Evolutionary conservation across 768 basidiomycete genomes (phyloP).

Genomic region (Trichaptum fuscoviolaceum): DNA sequence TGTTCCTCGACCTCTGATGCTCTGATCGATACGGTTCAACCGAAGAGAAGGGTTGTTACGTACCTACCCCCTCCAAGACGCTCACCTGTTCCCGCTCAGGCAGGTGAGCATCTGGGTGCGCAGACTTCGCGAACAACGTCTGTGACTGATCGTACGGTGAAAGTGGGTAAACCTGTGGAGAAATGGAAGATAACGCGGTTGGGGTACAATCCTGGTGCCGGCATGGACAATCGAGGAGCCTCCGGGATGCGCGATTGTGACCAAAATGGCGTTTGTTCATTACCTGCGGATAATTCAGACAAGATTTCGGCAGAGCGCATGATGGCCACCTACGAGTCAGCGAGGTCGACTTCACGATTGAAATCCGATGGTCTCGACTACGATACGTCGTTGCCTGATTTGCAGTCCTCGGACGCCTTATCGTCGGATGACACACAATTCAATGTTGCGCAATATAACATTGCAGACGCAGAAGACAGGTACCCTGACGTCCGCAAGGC

Average conservation of each 20-base stretch:
- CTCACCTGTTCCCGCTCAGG: not conserved
- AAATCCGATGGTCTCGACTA: not conserved
- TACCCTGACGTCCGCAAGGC: constrained; percentile 5
- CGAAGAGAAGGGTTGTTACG: not conserved
- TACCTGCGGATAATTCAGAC: not conserved
- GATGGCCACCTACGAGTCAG: not conserved
- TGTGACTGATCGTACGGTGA: not conserved
- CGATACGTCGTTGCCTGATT: not conserved
- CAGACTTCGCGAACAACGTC: not conserved
- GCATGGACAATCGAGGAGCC: not conserved
- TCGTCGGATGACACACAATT: not conserved
- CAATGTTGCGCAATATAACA: not conserved
- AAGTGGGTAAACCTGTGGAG: constrained; percentile 5
- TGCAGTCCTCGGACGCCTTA: not conserved
- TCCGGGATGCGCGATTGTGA: too few species aligned
- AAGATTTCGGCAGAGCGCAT: not conserved
- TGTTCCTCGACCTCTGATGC: not conserved
- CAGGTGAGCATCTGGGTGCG: not conserved
- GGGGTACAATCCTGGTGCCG: not conserved
- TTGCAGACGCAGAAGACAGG: constrained; percentile 4
- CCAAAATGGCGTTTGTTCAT: not conserved
- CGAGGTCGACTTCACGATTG: not conserved
- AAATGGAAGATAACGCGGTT: constrained; percentile 1
- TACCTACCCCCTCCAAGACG: constrained; percentile 1
- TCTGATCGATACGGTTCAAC: not conserved